Evolutionary conservation across 768 basidiomycete genomes (phyloP).

Genomic region (Trametopsis cervina): DNA sequence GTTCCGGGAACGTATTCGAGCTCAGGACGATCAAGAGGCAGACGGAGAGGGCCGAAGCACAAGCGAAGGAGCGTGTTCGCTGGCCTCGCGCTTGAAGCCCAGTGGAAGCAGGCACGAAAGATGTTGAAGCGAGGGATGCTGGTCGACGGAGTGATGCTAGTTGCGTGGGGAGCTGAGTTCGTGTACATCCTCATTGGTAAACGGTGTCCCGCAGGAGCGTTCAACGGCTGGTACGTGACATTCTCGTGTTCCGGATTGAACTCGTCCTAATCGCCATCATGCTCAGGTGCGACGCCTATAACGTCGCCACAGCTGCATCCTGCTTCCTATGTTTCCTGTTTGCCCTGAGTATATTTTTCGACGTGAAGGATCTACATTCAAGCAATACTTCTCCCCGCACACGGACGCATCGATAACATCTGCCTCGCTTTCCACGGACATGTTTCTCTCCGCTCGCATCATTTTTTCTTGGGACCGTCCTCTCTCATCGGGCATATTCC

Average conservation of each 20-base stretch:
- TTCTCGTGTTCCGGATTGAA: background rate
- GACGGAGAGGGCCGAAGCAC: conserved; percentile 26
- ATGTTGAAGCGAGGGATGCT: conserved; percentile 45
- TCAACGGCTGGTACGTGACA: conserved; percentile 52
- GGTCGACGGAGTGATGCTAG: conserved; percentile 39
- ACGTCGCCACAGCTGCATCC: conserved; percentile 54
- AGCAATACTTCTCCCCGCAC: conserved; percentile 62
- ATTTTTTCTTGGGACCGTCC: too few species aligned
- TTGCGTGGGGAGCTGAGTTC: conserved; percentile 54
- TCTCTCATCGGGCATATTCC: too few species aligned
- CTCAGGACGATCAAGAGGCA: conserved; percentile 9
- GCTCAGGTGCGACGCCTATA: conserved; percentile 67
- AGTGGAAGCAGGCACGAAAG: conserved; percentile 51
- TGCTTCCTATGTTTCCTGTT: conserved; percentile 53
- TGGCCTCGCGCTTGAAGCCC: conserved; percentile 55
- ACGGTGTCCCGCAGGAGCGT: conserved; percentile 56
- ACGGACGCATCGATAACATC: conserved; percentile 32
- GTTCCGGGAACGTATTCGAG: conserved; percentile 20
- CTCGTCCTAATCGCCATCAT: conserved; percentile 6
- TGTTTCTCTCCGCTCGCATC: too few species aligned
- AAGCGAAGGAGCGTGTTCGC: conserved; percentile 45
- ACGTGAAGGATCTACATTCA: conserved; percentile 55
- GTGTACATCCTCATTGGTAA: conserved; percentile 54
- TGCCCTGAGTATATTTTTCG: conserved; percentile 52
- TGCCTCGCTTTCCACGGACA: too few species aligned